Percentiles rank a stretch among this genome's conserved stretches.
phyloP scores from a whole-genome alignment of 1,139 yeast species.

The Suhomyces choctaworum region DNA sequence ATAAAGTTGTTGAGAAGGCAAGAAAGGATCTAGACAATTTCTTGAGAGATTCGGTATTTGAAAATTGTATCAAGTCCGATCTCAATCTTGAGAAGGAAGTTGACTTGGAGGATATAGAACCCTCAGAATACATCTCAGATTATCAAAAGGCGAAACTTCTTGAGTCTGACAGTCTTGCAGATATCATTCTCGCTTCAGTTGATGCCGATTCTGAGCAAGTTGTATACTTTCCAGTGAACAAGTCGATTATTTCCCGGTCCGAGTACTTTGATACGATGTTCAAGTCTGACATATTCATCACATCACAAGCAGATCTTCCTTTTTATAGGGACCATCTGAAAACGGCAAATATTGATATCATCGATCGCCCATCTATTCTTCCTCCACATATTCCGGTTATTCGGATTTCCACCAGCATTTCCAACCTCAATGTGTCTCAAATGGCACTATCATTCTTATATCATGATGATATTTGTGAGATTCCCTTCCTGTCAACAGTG shows the following conservation, averaged over 20 bases:
- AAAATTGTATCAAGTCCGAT: slow-evolving; percentile 15
- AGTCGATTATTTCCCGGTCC: slow-evolving; percentile 58
- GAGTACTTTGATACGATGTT: slow-evolving; percentile 70
- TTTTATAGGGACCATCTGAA: slow-evolving; percentile 11
- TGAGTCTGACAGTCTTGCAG: slow-evolving; percentile 41
- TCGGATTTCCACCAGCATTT: slow-evolving; percentile 28
- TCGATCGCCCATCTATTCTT: slow-evolving; percentile 26
- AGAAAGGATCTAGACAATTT: slow-evolving; percentile 44
- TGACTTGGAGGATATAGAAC: slow-evolving; percentile 36
- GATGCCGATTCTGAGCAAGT: slow-evolving; percentile 30
- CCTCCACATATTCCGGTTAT: slow-evolving; percentile 31
- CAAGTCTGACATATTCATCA: slow-evolving; percentile 41
- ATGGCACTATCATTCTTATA: slow-evolving; percentile 58
- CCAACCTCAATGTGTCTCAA: slow-evolving; percentile 46
- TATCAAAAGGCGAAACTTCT: slow-evolving; percentile 22
- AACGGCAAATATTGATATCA: slow-evolving; percentile 14
- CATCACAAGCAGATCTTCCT: slow-evolving; percentile 23
- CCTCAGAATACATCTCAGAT: slow-evolving; percentile 17
- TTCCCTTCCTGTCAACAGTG: slow-evolving; percentile 51
- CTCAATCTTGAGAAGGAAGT: slow-evolving; percentile 21
- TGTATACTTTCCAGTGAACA: slow-evolving; percentile 60
- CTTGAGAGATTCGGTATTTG: slow-evolving; percentile 40
- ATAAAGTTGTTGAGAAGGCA: slow-evolving; percentile 47
- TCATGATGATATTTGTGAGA: slow-evolving; percentile 52
- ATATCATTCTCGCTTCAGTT: slow-evolving; percentile 45